Percentiles rank a stretch among this genome's conserved stretches.
Evolutionary conservation across 2,329 filamentous ascomycete genomes (phyloP).

Genomic region (Colletotrichum sp.): DNA sequence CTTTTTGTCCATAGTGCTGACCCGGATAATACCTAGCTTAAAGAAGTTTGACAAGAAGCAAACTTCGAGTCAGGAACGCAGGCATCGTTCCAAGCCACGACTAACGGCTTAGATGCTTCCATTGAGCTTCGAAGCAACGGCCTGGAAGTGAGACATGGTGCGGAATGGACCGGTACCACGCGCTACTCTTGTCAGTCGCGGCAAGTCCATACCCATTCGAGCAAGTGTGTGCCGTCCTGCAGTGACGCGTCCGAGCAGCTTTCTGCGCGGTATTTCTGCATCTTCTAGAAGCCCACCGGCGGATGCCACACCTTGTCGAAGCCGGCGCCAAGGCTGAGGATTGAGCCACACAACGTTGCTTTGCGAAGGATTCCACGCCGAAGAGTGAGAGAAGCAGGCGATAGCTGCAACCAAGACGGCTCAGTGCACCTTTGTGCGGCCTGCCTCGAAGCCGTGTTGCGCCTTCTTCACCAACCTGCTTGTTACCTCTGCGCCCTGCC

Average conservation of each 20-base stretch:
- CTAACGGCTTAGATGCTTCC: background rate
- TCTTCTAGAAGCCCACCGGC: conserved; percentile 9
- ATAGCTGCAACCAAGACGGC: background rate
- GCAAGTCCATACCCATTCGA: background rate
- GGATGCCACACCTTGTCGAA: background rate
- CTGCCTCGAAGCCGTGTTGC: background rate
- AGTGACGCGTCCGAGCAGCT: background rate
- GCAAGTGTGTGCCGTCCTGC: background rate
- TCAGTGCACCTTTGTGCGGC: background rate
- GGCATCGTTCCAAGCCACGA: background rate
- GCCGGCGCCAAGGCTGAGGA: background rate
- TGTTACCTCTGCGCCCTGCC: background rate
- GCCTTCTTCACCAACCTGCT: background rate
- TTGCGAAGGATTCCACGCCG: background rate
- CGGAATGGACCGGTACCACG: background rate
- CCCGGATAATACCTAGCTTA: background rate
- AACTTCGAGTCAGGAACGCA: background rate
- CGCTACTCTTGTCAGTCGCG: background rate
- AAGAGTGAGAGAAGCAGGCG: background rate
- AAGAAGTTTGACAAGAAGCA: background rate
- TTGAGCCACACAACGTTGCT: background rate
- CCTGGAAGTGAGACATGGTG: background rate
- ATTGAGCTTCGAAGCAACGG: background rate
- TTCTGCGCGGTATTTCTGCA: background rate
- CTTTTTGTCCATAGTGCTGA: background rate